phyloP scores from a whole-genome alignment of 2,329 filamentous ascomycete species.

The Pyrenochaeta sp. region DNA sequence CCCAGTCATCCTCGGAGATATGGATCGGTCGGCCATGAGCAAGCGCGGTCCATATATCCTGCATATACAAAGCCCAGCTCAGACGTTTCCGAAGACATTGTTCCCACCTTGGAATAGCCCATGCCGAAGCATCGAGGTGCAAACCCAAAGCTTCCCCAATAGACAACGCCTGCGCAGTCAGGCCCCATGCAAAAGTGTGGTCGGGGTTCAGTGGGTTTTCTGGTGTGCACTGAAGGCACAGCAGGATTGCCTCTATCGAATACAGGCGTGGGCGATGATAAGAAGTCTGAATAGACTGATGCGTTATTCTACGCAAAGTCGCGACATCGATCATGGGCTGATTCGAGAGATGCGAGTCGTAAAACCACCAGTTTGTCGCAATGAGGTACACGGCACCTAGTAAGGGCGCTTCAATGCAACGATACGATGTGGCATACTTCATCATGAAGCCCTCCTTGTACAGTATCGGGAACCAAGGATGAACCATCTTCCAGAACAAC shows the following conservation, averaged over 20 bases:
- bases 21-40: background rate
- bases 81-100: background rate
- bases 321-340: background rate
- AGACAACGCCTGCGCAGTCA: background rate
- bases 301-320: background rate
- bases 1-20: background rate
- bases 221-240: background rate
- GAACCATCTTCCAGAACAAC: background rate
- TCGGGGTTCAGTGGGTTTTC: background rate
- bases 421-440: background rate
- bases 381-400: background rate
- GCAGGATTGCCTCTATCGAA: background rate
- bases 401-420: background rate
- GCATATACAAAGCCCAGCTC: background rate
- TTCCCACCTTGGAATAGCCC: background rate
- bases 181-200: background rate
- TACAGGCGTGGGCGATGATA: background rate
- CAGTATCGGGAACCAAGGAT: background rate
- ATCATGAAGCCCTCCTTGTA: background rate
- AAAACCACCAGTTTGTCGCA: background rate
- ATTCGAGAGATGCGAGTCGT: background rate
- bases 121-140: background rate
- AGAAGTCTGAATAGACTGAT: background rate
- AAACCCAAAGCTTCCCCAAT: background rate
- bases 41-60: background rate